These are phyloP conservation scores for Sindora glabra DNA, from an alignment of 306 rosid species.

Conservation along the genomic window DNA sequence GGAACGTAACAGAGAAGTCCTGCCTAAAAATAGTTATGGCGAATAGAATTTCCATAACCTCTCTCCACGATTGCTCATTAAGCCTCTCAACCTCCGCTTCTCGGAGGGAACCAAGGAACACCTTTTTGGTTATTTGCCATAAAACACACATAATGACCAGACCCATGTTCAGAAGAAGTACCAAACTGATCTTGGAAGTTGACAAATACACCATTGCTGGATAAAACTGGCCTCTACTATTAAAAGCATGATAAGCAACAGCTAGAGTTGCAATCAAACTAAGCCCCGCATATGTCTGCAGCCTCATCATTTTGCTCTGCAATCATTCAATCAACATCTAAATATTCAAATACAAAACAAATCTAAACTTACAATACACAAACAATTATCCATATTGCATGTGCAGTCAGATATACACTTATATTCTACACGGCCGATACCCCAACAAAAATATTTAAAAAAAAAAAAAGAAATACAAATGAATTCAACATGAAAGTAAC, in stretches of 20 bases:
- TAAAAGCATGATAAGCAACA: slow-evolving; percentile 82
- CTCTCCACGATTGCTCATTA: slow-evolving; percentile 98
- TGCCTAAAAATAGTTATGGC: slow-evolving; percentile 94
- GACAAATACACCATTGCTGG: slow-evolving; percentile 96
- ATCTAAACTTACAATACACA: background rate
- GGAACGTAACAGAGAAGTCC: slow-evolving; percentile 87
- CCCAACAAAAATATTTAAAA: background rate
- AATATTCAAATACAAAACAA: background rate
- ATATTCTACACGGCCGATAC: background rate
- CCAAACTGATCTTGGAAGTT: slow-evolving; percentile 92
- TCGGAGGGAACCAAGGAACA: slow-evolving; percentile 87
- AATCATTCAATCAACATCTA: slow-evolving; percentile 19
- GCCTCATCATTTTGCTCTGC: slow-evolving; percentile 59
- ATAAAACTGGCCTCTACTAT: slow-evolving; percentile 92
- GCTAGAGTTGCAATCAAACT: slow-evolving; percentile 83
- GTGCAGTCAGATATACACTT: background rate
- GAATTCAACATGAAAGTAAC: background rate
- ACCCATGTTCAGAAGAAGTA: slow-evolving; percentile 95
- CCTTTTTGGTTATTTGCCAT: slow-evolving; percentile 79
- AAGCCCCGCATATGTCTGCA: slow-evolving; percentile 84
- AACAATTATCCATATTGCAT: background rate
- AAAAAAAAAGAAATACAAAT: no score
- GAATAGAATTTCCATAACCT: slow-evolving; percentile 95
- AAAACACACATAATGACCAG: slow-evolving; percentile 75
- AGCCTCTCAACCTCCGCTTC: slow-evolving; percentile 99